Evolutionary conservation across 768 basidiomycete genomes (phyloP).

Genomic region (Lactifluus subvellereus): DNA sequence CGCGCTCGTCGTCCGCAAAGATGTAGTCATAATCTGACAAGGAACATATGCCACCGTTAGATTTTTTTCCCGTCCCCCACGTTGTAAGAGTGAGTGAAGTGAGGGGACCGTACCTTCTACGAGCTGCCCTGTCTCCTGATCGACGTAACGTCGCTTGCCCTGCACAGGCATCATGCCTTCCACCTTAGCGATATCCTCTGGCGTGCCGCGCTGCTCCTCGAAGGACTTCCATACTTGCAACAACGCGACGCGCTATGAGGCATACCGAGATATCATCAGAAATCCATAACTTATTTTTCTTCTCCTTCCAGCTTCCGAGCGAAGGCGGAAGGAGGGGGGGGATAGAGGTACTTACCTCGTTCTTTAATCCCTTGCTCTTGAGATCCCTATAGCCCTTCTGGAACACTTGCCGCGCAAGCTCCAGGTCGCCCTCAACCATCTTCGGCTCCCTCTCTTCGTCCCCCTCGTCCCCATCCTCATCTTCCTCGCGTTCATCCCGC

Average conservation of each 20-base stretch:
- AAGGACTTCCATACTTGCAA: constrained; percentile 95
- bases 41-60: neutral
- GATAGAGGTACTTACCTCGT: constrained; percentile 54
- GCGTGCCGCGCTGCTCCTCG: constrained; percentile 73
- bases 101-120: constrained; percentile 61
- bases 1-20: constrained; percentile 94
- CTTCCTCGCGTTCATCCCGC: constrained; percentile 62
- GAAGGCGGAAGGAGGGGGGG: neutral
- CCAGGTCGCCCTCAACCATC: constrained; percentile 66
- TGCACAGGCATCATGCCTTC: constrained; percentile 91
- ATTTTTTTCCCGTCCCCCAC: neutral
- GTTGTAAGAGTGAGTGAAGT: neutral
- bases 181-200: constrained; percentile 73
- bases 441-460: constrained; percentile 46
- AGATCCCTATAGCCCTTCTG: constrained; percentile 85
- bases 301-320: neutral
- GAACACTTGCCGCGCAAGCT: constrained; percentile 71
- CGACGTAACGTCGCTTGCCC: constrained; percentile 76
- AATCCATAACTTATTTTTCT: neutral
- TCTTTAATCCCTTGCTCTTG: constrained; percentile 74
- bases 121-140: constrained; percentile 76
- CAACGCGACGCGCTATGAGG: constrained; percentile 73
- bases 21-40: constrained; percentile 87
- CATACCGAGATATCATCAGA: constrained; percentile 8
- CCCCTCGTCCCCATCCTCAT: constrained; percentile 45